Evolutionary conservation across 2,329 filamentous ascomycete species (phyloP).

Genomic region (Venturia effusa): DNA sequence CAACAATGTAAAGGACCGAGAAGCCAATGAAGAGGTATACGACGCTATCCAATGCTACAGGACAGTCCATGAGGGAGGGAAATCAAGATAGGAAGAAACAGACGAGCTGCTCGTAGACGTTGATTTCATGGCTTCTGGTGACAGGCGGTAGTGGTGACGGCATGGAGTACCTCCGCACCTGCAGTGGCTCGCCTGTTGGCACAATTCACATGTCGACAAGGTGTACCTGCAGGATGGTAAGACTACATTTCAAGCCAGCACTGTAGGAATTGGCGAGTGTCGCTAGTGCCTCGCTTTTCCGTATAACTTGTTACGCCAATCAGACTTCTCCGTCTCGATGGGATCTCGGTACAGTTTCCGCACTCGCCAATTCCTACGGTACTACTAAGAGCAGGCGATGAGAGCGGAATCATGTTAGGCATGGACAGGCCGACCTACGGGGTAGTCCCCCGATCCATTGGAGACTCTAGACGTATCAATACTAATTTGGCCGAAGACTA

Average conservation of each 20-base stretch:
- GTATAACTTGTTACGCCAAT: too few species aligned
- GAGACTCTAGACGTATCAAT: too few species aligned
- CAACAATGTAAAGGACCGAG: background rate
- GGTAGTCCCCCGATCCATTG: too few species aligned
- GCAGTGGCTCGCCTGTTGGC: background rate
- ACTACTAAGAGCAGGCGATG: too few species aligned
- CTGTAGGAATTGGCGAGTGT: too few species aligned
- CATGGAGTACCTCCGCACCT: background rate
- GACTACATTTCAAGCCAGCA: too few species aligned
- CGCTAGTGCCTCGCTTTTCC: too few species aligned
- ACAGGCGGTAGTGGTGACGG: background rate
- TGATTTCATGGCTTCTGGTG: background rate
- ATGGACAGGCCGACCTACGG: too few species aligned
- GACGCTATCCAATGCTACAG: background rate
- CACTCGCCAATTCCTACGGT: too few species aligned
- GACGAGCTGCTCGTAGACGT: background rate
- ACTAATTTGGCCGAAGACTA: too few species aligned
- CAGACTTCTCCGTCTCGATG: too few species aligned
- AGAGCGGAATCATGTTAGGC: background rate
- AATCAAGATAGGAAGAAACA: background rate
- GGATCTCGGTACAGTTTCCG: too few species aligned
- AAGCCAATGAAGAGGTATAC: background rate
- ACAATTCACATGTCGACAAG: background rate
- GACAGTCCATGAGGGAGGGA: background rate
- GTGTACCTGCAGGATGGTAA: background rate